Evolutionary conservation across 2,329 filamentous ascomycete genomes (phyloP), one percentile per base, ranked within the genome.

Genomic region (Daldinia sp.): DNA sequence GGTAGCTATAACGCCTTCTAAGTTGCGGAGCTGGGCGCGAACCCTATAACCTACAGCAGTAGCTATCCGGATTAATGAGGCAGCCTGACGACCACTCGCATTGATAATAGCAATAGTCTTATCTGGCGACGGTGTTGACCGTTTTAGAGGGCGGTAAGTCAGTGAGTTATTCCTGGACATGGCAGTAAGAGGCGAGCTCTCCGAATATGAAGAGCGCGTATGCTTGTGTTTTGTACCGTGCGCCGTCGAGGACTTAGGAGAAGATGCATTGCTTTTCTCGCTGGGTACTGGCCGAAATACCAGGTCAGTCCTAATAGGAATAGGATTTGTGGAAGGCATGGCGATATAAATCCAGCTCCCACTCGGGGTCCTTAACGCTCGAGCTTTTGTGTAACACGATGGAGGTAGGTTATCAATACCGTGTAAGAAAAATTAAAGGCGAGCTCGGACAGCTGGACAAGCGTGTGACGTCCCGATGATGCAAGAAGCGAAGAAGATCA

Each of bases 71-170:
- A 98, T 96, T 77, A 99, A 90, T 67, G 94, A 98, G 65, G 95
- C 95, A 72, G 95, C 94, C 85, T 99, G 96, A 75, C 96, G 92
- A 77, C 96, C 96, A 79, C 93, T 95, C 78, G 93, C 93, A 82
- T 98, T 98, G 83, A 98, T 94, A 78, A 97, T 91, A 78, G 94
- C 95, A 77, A 97, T 93, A 62, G 92, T 96, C 83, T 94, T 96
- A 78, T 88, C 86, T 50, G 87, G 86, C 33, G 83, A 82, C 67
- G 86, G 85, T 82, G 87, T 88, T 73, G 86, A 81, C 73, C 87
- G 84, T 79, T 89, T 89, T 53, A 85, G 80, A 15, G 87, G 87
- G 20, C 87, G 87, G 73, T 88, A 88, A n/a, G 84, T 88, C 66
- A 88, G 74, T 23, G 87, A 89, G 73, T 88, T 89, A 73, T 88